Base-by-base conservation (phyloP, 176 grass and related monocot genomes). In the Avena atlantica region DNA sequence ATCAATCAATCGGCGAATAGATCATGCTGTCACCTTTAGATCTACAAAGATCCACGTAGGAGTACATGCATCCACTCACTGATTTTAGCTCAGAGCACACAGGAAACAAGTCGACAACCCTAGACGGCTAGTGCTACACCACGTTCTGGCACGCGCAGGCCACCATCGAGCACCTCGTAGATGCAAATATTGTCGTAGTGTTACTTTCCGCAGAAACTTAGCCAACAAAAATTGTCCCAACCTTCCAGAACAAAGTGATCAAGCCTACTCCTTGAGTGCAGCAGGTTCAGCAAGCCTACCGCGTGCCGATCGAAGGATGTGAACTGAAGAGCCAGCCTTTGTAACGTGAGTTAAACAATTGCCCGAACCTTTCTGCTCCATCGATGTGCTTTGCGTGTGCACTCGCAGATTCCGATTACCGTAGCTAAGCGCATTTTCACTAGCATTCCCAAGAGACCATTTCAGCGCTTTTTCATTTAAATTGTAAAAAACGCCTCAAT, bases 301-400 rank as follows among this genome's bases (percentile, higher is more conserved):
- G 2, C 29, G 29, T 31, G 15, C 44, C 21, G 4, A 44, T 44
- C 14, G 58, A 84, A 68, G 79, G 85, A 84, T 80, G 80, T 80
- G 80, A 68, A 91, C 65, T 44, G 78, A 90, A 13, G 59, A 17
- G 76, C 59, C 23, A 52, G 12, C 59, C 20, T 23, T 23, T 62
- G n/a, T 10, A 62, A 62, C 10, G 59, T 10, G 23, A 48, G 9
- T 15, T 59, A 73, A 83, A 47, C 27, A 79, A 48, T 49, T 2
- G 10, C 17, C 64, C 14, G 47, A 74, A 58, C 13, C 80, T 91
- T 90, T 83, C 72, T 8, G 42, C n/a, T 37, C 2, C 4, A 37
- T 19, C 23, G 72, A 19, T 87, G 75, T 73, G 74, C 80, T 76
- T 53, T 52, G 81, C 80, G 58, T 87, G 80, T 87, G 80, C 88